Evolutionary conservation across 495 filamentous ascomycete genomes (phyloP), one percentile per base, ranked within the genome.

Genomic region (Trichoderma orchidacearum): DNA sequence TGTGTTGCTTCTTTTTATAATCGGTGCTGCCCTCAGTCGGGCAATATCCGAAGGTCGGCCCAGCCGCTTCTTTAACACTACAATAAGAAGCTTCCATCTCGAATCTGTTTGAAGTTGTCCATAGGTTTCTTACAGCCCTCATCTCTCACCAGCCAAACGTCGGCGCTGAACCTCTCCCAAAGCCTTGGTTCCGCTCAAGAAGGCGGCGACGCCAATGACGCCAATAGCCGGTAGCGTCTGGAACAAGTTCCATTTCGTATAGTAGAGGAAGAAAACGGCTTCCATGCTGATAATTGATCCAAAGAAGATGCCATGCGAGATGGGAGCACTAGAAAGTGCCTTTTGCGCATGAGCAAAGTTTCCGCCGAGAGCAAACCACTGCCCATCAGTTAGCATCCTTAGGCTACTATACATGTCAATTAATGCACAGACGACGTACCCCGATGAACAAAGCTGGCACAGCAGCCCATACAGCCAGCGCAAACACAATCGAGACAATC

Each of bases 261-360:
- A 98, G 77, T 98, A 98, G 68, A 95, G 69, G 77, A 90, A 90
- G 73, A 97, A 97, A 61, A 95, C 81, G 7, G 80, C 86, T 70
- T 98, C 93, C 74, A 98, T 83, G 12, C 83, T 80, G 27, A 95
- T 32, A 58, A 98, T 81, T 8, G 89, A 93, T 36, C 83, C 85
- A 59, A 92, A 84, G 72, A 96, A 96, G 41, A 86, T 64, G 36
- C 80, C 73, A 64, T 97, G 90, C 8, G 89, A 80, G 21, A 95
- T 58, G 41, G 91, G 90, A 5, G 87, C 85, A 21, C 74, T 74
- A 51, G 80, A 69, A 51, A 95, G 69, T 23, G 91, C 91, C 56
- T 84, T 80, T 31, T 83, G 68, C 3, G 94, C 70, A 65, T 96
- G 90, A 58, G 81, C 79, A 64, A 92, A 61, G 70, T 98, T 98